phyloP scores from a whole-genome alignment of 108 stramenopile genomes.

The Tribonema minus region DNA sequence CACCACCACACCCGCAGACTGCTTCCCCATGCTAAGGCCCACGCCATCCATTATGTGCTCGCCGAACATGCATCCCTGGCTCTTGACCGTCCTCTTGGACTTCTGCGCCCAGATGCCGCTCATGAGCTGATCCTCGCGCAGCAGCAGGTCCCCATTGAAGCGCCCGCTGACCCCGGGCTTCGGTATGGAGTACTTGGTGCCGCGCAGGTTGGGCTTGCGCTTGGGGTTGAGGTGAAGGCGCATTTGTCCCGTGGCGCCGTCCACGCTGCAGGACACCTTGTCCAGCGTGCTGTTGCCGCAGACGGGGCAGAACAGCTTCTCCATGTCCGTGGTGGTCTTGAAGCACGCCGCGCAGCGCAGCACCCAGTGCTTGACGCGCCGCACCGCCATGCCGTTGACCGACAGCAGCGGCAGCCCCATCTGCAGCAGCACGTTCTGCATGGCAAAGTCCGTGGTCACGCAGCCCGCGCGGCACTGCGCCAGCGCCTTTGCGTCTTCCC shows the following conservation, averaged over 20 bases:
- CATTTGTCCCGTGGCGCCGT: conserved; percentile 77
- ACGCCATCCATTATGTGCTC: conserved; percentile 33
- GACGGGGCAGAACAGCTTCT: conserved; percentile 78
- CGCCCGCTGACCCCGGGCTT: conserved; percentile 68
- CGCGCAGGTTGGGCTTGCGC: conserved; percentile 66
- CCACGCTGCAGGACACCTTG: conserved; percentile 77
- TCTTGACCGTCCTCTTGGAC: conserved; percentile 18
- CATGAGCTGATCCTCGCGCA: conserved; percentile 86
- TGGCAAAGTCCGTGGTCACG: conserved; percentile 96
- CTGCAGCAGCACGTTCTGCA: conserved; percentile 97
- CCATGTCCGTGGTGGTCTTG: conserved; percentile 67
- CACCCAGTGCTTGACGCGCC: conserved; percentile 81
- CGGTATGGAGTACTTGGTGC: conserved; percentile 87
- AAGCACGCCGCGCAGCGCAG: conserved; percentile 90
- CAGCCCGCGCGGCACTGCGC: conserved; percentile 66
- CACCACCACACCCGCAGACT: conserved; percentile 24
- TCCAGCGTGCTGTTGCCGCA: conserved; percentile 84
- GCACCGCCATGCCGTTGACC: conserved; percentile 77
- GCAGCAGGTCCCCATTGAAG: conserved; percentile 82
- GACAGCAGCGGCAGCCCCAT: conserved; percentile 85
- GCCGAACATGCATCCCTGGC: conserved; percentile 33
- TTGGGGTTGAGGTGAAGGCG: conserved; percentile 76
- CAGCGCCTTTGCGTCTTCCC: too few relatives aligned
- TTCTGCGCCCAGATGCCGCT: conserved; percentile 94
- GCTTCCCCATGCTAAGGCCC: conserved; percentile 23